Conservation (phyloP, 768 basidiomycete genomes). For the Daedaleopsis nitida region DNA sequence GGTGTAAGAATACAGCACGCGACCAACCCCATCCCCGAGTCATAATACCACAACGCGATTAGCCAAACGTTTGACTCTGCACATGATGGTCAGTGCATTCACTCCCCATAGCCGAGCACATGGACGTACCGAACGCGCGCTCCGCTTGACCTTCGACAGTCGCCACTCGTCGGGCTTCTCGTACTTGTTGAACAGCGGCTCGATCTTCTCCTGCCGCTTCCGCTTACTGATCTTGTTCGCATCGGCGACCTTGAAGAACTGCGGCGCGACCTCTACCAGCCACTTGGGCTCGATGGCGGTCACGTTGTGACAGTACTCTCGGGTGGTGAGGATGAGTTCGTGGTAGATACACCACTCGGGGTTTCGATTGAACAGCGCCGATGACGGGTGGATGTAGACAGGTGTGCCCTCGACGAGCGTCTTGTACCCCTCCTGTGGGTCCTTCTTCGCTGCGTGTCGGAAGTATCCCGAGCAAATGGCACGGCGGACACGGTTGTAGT, state of each 20-base stretch:
- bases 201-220: conserved; percentile 96
- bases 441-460: conserved; percentile 98
- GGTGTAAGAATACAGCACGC: conserved; percentile 15
- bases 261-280: conserved; percentile 97
- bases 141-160: conserved; percentile 87
- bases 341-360: conserved; percentile 98
- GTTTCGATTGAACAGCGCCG: conserved; percentile 93
- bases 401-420: conserved; percentile 98
- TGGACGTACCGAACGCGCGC: conserved; percentile 65
- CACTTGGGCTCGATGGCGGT: conserved; percentile 97
- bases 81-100: conserved; percentile 1
- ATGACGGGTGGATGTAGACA: conserved; percentile 97
- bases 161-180: conserved; percentile 96
- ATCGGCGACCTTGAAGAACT: conserved; percentile 98
- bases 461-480: conserved; percentile 98
- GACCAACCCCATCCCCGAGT: conserved; percentile 14
- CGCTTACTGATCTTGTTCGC: conserved; percentile 97
- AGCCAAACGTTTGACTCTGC: conserved; percentile 89
- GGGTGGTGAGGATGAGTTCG: conserved; percentile 94
- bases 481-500: conserved; percentile 90
- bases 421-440: conserved; percentile 97
- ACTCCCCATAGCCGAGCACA: neutral
- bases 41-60: conserved; percentile 23
- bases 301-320: conserved; percentile 91
- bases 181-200: conserved; percentile 94